These are phyloP conservation scores for Trichoderma sp. DNA, from an alignment of 2,329 filamentous ascomycete genomes.

Conservation along the genomic window DNA sequence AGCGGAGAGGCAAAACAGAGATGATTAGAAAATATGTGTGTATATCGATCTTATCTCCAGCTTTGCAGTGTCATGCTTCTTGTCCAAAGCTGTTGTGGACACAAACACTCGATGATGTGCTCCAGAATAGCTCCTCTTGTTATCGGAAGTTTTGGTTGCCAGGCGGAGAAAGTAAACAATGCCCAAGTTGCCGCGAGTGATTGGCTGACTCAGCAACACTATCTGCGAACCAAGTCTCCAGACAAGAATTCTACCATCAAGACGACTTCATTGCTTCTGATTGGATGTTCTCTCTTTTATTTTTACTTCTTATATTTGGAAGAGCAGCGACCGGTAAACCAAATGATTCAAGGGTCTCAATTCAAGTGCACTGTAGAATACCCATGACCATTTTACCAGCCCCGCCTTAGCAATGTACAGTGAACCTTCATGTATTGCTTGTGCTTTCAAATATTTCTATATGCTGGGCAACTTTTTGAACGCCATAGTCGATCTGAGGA, in stretches of 20 bases:
- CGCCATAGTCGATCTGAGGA: not conserved
- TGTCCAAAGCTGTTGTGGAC: not conserved
- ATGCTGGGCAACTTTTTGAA: not conserved
- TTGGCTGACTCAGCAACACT: constrained; percentile 2
- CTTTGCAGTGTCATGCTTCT: not conserved
- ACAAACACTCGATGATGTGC: not conserved
- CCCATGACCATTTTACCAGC: not conserved
- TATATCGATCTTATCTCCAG: not conserved
- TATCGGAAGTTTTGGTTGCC: constrained; percentile 33
- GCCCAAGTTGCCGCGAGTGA: constrained; percentile 25
- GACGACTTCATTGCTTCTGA: not conserved
- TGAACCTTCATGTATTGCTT: not conserved
- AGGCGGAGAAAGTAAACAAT: constrained; percentile 43
- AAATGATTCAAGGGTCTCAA: not conserved
- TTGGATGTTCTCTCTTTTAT: not conserved
- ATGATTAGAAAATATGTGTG: not conserved
- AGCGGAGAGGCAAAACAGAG: not conserved
- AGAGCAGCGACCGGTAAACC: not conserved
- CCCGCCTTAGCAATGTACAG: not conserved
- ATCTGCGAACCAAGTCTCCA: not conserved
- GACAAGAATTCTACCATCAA: not conserved
- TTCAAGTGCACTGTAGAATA: not conserved
- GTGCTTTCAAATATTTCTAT: not conserved
- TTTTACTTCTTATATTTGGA: not conserved
- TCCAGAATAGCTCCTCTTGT: not conserved